These are phyloP conservation scores for Aspergillus thermomutatus DNA, from an alignment of 2,329 filamentous ascomycete genomes.

Conservation along the genomic window DNA sequence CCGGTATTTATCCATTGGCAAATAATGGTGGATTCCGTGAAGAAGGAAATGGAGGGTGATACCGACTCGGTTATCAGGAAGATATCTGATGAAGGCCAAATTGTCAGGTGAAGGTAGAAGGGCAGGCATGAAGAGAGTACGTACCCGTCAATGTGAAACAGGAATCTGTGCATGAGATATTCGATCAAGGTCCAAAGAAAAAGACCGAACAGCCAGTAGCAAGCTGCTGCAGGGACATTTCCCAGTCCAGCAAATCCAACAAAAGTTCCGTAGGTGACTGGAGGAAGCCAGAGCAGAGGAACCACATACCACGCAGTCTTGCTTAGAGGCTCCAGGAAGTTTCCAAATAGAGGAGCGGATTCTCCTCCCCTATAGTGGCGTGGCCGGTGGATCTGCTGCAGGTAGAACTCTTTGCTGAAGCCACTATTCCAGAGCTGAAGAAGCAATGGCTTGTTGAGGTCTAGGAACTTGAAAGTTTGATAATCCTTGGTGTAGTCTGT, in stretches of 20 bases:
- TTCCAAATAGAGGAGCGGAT: conserved; percentile 92
- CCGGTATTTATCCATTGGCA: conserved; percentile 98
- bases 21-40: conserved; percentile 95
- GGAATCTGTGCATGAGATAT: conserved; percentile 80
- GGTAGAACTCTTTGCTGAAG: conserved; percentile 93
- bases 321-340: conserved; percentile 96
- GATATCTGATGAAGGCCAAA: conserved; percentile 55
- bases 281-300: conserved; percentile 80
- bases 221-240: conserved; percentile 46
- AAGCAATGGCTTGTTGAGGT: conserved; percentile 79
- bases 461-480: conserved; percentile 89
- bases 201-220: conserved; percentile 69
- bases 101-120: neutral
- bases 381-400: conserved; percentile 92
- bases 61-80: conserved; percentile 86
- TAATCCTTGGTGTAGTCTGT: conserved; percentile 76
- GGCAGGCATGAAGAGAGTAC: conserved; percentile 31
- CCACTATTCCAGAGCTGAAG: conserved; percentile 83
- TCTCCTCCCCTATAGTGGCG: conserved; percentile 92
- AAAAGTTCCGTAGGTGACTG: conserved; percentile 68
- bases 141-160: conserved; percentile 93
- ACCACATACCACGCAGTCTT: conserved; percentile 94
- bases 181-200: conserved; percentile 86
- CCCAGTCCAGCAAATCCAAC: conserved; percentile 62
- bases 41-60: conserved; percentile 88